Evolutionary conservation across 73 alveolate species (phyloP).

Genomic region (Tetrahymena malaccensis): DNA sequence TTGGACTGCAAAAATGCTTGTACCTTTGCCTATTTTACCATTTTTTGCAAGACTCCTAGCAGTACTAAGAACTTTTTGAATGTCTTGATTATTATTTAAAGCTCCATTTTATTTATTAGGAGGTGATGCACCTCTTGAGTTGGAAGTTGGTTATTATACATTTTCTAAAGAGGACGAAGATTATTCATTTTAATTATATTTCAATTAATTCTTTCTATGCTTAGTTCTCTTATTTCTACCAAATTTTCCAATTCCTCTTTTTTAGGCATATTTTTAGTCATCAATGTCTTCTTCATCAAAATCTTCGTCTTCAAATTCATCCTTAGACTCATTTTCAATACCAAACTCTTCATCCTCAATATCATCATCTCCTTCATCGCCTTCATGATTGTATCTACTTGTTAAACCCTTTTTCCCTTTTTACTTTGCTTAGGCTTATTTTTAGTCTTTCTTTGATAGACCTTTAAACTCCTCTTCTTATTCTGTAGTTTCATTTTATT

Average conservation of each 20-base stretch:
- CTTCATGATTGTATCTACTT: not conserved
- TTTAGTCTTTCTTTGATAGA: not conserved
- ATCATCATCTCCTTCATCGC: not conserved
- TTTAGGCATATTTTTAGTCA: not conserved
- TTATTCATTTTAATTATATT: not conserved
- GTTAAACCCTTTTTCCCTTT: not conserved
- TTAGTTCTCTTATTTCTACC: not conserved
- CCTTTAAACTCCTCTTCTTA: not conserved
- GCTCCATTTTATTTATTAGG: not conserved
- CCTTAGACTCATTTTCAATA: not conserved
- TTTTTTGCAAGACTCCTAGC: not conserved
- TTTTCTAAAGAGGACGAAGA: not conserved
- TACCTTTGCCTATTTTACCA: not conserved
- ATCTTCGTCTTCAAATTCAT: not conserved
- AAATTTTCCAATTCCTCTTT: not conserved
- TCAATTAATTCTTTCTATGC: not conserved
- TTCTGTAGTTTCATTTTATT: not conserved
- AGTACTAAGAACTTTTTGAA: not conserved
- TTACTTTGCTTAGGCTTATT: not conserved
- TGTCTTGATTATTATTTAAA: not conserved
- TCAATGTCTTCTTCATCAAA: not conserved
- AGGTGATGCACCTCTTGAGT: not conserved
- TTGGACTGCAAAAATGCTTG: not conserved
- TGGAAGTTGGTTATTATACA: not conserved
- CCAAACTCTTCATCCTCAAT: not conserved